phyloP scores from a whole-genome alignment of 2,329 filamentous ascomycete genomes.

The Botrytis byssoidea region DNA sequence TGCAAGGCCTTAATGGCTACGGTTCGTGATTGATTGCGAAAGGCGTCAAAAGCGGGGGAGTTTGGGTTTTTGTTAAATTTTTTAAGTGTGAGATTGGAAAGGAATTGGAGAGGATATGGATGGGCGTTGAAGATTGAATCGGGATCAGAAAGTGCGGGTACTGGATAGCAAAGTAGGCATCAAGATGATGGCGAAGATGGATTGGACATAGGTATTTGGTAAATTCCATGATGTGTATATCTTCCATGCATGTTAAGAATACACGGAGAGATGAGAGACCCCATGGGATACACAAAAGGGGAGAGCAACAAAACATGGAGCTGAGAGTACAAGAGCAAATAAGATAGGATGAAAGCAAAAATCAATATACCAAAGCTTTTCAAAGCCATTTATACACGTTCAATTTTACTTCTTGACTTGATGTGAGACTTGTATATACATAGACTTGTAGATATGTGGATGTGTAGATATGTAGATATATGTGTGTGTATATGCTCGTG shows the following conservation, averaged over 20 bases:
- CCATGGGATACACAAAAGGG: neutral
- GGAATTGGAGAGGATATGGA: conserved; percentile 1
- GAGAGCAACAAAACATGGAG: neutral
- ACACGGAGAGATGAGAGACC: neutral
- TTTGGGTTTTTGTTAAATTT: neutral
- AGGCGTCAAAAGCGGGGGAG: conserved; percentile 4
- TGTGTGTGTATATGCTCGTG: neutral
- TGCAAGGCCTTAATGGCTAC: conserved; percentile 1
- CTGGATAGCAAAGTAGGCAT: neutral
- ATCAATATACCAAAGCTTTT: conserved; percentile 4
- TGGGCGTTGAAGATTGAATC: conserved; percentile 10
- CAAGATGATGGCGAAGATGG: neutral
- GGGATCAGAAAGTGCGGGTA: neutral
- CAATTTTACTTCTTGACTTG: neutral
- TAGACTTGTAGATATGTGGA: neutral
- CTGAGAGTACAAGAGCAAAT: neutral
- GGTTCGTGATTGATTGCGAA: neutral
- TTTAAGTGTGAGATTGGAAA: conserved; percentile 10
- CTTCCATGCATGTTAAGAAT: conserved; percentile 7
- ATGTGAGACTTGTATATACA: neutral
- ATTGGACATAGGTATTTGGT: conserved; percentile 4
- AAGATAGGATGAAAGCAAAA: neutral
- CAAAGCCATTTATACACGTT: neutral
- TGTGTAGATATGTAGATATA: neutral
- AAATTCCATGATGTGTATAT: conserved; percentile 13